A percentile compares a stretch with the other conserved stretches of the same genome.
Conservation (phyloP, 805 yeast species). For the Candida germanica region DNA sequence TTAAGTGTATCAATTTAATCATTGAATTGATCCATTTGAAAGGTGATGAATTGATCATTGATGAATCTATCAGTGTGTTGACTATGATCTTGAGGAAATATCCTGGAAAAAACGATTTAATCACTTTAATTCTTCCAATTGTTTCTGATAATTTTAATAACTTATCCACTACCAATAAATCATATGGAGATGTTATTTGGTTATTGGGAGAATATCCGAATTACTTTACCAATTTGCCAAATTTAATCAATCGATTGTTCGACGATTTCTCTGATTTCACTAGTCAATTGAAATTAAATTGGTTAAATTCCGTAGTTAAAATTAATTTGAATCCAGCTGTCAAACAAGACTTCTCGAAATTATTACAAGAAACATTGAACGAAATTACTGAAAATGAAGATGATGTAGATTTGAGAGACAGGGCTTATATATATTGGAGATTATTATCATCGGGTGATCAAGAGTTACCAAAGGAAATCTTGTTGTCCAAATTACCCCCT, state of each 20-base stretch:
- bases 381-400: conserved; percentile 62
- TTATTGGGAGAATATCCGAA: conserved; percentile 67
- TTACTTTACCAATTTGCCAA: conserved; percentile 52
- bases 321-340: conserved; percentile 30
- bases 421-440: conserved; percentile 80
- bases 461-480: conserved; percentile 48
- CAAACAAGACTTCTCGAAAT: conserved; percentile 27
- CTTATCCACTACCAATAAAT: conserved; percentile 40
- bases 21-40: conserved; percentile 61
- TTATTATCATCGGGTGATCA: conserved; percentile 49
- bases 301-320: conserved; percentile 62
- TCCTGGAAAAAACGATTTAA: conserved; percentile 48
- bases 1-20: conserved; percentile 59
- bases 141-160: conserved; percentile 36
- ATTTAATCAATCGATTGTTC: conserved; percentile 39
- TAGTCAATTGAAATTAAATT: conserved; percentile 57
- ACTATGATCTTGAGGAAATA: conserved; percentile 67
- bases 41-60: conserved; percentile 56
- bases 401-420: conserved; percentile 75
- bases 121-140: conserved; percentile 54
- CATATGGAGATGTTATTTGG: conserved; percentile 63
- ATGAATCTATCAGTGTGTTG: conserved; percentile 59
- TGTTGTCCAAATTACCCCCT: conserved; percentile 64
- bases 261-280: conserved; percentile 51
- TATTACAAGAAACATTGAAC: conserved; percentile 58